These are phyloP conservation scores for Mucor ambiguus DNA, from an alignment of 371 early-diverging fungal genomes.

Conservation along the genomic window DNA sequence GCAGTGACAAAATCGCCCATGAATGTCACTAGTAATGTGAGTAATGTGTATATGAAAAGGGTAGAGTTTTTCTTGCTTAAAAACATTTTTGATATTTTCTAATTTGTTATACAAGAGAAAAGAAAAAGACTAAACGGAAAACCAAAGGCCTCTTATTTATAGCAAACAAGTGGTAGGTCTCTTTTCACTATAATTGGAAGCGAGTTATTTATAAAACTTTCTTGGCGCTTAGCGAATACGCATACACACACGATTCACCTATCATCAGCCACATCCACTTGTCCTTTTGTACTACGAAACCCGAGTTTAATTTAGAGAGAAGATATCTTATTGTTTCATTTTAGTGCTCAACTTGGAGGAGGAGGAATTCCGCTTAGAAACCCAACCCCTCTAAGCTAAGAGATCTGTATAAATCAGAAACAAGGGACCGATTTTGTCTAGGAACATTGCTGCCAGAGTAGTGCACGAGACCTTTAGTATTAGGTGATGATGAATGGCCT, in stretches of 20 bases:
- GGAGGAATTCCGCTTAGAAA: background rate
- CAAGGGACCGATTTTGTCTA: background rate
- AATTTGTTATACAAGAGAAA: background rate
- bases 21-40: constrained; percentile 19
- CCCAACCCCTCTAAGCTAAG: background rate
- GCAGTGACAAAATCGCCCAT: constrained; percentile 28
- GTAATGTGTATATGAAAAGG: constrained; percentile 15
- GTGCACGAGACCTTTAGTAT: background rate
- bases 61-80: constrained; percentile 17
- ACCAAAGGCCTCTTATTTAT: background rate
- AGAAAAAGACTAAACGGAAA: constrained; percentile 8
- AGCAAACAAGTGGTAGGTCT: too few relatives aligned
- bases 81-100: constrained; percentile 12
- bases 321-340: background rate
- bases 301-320: background rate
- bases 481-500: background rate
- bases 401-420: background rate
- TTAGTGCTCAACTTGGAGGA: too few relatives aligned
- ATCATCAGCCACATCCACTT: constrained; percentile 1
- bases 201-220: constrained; percentile 1
- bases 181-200: background rate
- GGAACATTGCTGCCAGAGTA: background rate
- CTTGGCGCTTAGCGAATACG: constrained; percentile 1
- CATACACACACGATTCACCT: too few relatives aligned
- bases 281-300: constrained; percentile 4